Base-by-base conservation (phyloP, 352 stramenopile species). In the Globisporangium cederbergense region DNA sequence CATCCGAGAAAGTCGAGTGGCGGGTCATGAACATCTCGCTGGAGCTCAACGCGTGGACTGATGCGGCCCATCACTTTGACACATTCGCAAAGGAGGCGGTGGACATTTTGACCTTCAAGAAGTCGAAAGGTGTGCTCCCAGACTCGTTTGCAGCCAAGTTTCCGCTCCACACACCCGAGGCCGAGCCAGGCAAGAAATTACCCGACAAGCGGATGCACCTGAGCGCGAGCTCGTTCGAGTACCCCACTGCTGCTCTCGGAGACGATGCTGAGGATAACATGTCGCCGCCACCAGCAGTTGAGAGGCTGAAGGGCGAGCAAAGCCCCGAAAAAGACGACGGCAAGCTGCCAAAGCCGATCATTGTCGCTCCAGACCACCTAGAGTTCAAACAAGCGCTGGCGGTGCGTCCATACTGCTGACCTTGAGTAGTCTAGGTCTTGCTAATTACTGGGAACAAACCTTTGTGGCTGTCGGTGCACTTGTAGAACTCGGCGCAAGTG, bases 1-100 rank as follows among this genome's bases (percentile, higher is more conserved):
- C 86, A 40, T 90, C 86, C 0, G 89, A 96, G 62, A 86, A 88
- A 66, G 84, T 97, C 18, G 77, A 96, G 47, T 97, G 89, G 89
- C 73, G 89, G 57, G 83, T 89, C 9, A 71, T 95, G 46, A 95
- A 93, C 62, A 59, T 95, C 13, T 72, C 74, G 4, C 58, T 93
- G 2, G 71, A 78, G 7, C 58, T 54, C 2, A 71, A 75, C 49
- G 73, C 68, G 53, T 90, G 79, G 79, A 52, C 46, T 0, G 76
- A 89, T 16, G 68, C 83, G n/a, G 73, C 75, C 0, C 77, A 80
- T 10, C 83, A 95, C 32, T 62, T 92, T 1, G 84, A 95, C 60
- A 65, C 49, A 11, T 95, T 95, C 47, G 58, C 73, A 16, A 88
- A 90, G 59, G 86, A 95, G 49, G 81, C 83, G 2, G 54, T 72